Conservation (phyloP, 345 rosid genomes). For the Populus nigra region DNA sequence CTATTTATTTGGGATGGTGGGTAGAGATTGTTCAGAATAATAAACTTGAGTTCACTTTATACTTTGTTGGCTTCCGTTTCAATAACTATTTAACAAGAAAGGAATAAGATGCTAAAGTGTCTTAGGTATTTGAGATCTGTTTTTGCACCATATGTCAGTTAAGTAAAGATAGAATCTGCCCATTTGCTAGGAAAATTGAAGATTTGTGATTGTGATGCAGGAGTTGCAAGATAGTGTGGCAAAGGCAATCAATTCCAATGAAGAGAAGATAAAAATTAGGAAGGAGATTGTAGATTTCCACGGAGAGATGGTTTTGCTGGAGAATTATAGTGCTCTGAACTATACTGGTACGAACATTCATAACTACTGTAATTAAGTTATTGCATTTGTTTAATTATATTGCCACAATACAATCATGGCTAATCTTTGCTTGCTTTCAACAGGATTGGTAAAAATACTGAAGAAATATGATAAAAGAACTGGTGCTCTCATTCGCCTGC, state of each 20-base stretch:
- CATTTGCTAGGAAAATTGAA: neutral
- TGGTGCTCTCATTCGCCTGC: constrained; percentile 82
- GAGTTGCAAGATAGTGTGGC: constrained; percentile 72
- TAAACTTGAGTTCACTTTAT: neutral
- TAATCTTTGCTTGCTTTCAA: neutral
- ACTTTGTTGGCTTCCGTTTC: neutral
- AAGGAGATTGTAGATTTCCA: constrained; percentile 89
- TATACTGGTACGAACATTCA: constrained; percentile 59
- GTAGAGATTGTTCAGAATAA: neutral
- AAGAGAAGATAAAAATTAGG: constrained; percentile 58
- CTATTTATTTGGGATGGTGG: neutral
- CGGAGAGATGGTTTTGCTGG: constrained; percentile 93
- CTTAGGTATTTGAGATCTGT: neutral
- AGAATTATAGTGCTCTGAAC: constrained; percentile 94
- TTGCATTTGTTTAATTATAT: neutral
- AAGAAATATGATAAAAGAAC: constrained; percentile 97
- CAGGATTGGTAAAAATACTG: constrained; percentile 88
- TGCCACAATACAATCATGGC: neutral
- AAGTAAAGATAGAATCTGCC: neutral
- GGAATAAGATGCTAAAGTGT: neutral
- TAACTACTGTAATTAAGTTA: too few relatives aligned
- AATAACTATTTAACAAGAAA: neutral
- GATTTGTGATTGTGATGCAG: constrained; percentile 37
- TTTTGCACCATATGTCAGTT: neutral
- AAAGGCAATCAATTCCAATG: constrained; percentile 49